Base-by-base conservation (phyloP, 2,329 filamentous ascomycete genomes). In the Ophiostoma tasmaniense region DNA sequence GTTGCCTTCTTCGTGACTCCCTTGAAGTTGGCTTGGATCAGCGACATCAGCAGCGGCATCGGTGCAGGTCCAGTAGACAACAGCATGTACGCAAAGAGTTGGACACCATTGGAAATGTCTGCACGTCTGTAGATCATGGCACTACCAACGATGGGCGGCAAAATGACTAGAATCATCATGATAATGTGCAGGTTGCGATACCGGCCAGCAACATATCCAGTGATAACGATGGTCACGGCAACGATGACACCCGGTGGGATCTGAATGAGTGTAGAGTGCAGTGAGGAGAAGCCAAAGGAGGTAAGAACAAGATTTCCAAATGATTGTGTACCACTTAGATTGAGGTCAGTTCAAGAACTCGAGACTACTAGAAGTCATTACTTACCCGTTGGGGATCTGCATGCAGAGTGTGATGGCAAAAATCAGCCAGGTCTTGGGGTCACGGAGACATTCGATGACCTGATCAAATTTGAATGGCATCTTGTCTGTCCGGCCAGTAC, bases 381-480 rank as follows among this genome's bases (percentile, higher is more conserved):
- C 64, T 22, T 28, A 65, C 64, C 64, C 64, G 14, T 65, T 65
- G n/a, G 64, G 64, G 20, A 65, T 65, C 22, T 65, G 64, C 37
- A 65, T 65, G 64, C 64, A 65, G 25, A 65, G 64, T 17, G 64
- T 45, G 11, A 65, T 65, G n/a, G 35, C 37, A 30, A 65, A 65
- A 5, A 65, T 65, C n/a, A 65, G 64, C 64, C 64, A 65, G 10
- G 64, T 65, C 64, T 65, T 65, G n/a, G 64, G 64, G 28, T 65
- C 64, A 30, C 45, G 14, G 1, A 65, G 13, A 20, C 64, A 65
- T 37, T 65, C 64, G n/a, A 39, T 2, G 11, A 45, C 33, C n/a
- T 65, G 64, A 13, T 45, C 22, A 8, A 39, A 13, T 17, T 14
- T 25, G n/a, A 65, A 39, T 3, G 64, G 64, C 22, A 28, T 28